These are phyloP conservation scores for Calonectria ilicicola DNA, from an alignment of 2,329 filamentous ascomycete species.

Conservation along the genomic window DNA sequence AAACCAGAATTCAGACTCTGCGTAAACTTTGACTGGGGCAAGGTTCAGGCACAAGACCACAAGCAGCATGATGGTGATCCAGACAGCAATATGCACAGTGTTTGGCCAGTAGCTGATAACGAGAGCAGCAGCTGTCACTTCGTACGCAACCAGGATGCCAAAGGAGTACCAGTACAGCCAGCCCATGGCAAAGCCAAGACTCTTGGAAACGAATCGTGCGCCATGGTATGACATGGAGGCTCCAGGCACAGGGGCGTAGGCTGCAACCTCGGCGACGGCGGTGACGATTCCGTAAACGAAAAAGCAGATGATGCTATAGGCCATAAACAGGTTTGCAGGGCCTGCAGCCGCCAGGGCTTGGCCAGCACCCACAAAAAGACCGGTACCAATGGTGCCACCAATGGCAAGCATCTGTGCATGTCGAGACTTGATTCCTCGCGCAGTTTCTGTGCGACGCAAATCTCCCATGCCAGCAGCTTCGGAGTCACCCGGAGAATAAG, in stretches of 20 bases:
- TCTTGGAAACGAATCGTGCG: conserved; percentile 14
- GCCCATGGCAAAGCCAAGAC: conserved; percentile 21
- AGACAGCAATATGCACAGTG: conserved; percentile 10
- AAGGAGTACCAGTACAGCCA: conserved; percentile 28
- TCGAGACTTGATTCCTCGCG: conserved; percentile 20
- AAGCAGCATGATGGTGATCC: conserved; percentile 18
- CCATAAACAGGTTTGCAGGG: conserved; percentile 12
- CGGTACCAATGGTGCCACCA: conserved; percentile 20
- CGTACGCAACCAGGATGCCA: conserved; percentile 21
- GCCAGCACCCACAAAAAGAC: conserved; percentile 19
- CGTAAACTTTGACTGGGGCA: conserved; percentile 9
- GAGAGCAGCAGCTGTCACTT: conserved; percentile 12
- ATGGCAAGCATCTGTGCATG: conserved; percentile 24
- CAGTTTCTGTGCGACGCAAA: conserved; percentile 10
- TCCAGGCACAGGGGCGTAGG: conserved; percentile 15
- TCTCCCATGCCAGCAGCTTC: conserved; percentile 7
- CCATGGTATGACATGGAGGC: conserved; percentile 21
- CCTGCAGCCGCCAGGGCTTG: conserved; percentile 16
- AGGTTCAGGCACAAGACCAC: conserved; percentile 15
- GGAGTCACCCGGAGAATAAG: conserved; percentile 5
- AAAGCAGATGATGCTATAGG: conserved; percentile 20
- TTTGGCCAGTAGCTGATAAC: conserved; percentile 23
- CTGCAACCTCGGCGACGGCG: conserved; percentile 17
- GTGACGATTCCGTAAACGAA: conserved; percentile 24
- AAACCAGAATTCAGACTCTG: conserved; percentile 24